Base-by-base conservation (phyloP, 2,329 filamentous ascomycete genomes). In the Clonostachys rhizophaga region DNA sequence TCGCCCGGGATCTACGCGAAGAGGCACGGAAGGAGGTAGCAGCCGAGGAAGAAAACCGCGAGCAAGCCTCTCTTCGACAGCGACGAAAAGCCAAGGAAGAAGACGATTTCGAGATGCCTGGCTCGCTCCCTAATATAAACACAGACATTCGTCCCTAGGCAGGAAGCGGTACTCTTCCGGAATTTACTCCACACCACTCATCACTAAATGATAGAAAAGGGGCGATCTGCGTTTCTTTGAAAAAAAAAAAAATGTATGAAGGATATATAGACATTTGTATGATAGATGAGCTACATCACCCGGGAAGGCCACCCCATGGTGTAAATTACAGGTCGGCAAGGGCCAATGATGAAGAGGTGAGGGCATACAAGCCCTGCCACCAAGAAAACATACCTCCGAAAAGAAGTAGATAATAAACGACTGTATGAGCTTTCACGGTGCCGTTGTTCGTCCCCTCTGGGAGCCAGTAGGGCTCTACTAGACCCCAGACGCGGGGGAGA, bases 401-500 rank as follows among this genome's bases (percentile, higher is more conserved):
- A 3, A 97, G 74, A 41, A 96, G 65, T 3, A 78, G 48, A 62
- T 97, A 97, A 63, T 97, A 97, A 2, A 79, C 72, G 4, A 87
- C 65, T 1, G 88, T 92, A 88, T 88, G 95, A 37, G 63, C 57
- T 54, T 54, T 52, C 8, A 51, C 53, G 5, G 54, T 50, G 9
- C 24, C 24, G 8, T 30, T 30, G 13, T 42, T 50, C 33, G 47
- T 56, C 52, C 49, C 55, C 52, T 56, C 58, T 47, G 40, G 40
- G 44, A 34, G 48, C 70, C 70, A 73, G 46, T 70, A 62, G 12
- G 71, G 79, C 56, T 84, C 79, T 5, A 96, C 81, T 9, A 79
- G 73, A 1, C 94, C 92, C 84, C 88, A 95, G 49, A 97, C 69
- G 7, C 91, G 79, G 18, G 94, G 94, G 44, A 97, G 71, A 8